Conservation (phyloP, 345 rosid genomes). For the Turnera subulata region DNA sequence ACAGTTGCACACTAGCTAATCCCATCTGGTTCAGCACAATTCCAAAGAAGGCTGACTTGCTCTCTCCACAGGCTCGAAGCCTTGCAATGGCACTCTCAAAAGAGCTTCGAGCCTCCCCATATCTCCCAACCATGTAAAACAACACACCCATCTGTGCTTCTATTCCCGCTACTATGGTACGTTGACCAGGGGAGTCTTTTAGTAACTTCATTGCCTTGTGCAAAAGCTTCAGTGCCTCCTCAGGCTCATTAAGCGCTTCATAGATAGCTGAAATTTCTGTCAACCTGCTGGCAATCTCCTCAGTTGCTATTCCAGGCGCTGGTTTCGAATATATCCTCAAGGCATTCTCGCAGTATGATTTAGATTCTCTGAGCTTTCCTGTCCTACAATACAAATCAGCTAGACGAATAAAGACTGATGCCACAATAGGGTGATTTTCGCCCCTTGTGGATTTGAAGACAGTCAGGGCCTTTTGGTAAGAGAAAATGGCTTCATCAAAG, state of each 20-base stretch:
- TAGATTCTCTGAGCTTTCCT: slow-evolving; percentile 90
- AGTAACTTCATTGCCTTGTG: slow-evolving; percentile 77
- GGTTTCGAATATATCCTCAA: slow-evolving; percentile 85
- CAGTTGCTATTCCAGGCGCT: slow-evolving; percentile 74
- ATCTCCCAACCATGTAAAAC: slow-evolving; percentile 81
- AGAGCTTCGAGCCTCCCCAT: slow-evolving; percentile 74
- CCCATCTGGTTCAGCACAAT: slow-evolving; percentile 97
- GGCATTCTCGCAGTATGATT: slow-evolving; percentile 87
- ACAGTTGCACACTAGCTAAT: slow-evolving; percentile 82
- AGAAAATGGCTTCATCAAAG: slow-evolving; percentile 90
- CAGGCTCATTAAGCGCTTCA: slow-evolving; percentile 90
- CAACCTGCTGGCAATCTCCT: slow-evolving; percentile 85
- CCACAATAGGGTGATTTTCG: slow-evolving; percentile 81
- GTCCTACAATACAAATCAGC: slow-evolving; percentile 91
- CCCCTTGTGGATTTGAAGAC: slow-evolving; percentile 88
- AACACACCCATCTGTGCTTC: slow-evolving; percentile 97
- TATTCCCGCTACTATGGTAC: slow-evolving; percentile 81
- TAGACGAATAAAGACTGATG: slow-evolving; percentile 79
- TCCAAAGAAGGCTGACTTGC: slow-evolving; percentile 85
- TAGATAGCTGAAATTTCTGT: slow-evolving; percentile 87
- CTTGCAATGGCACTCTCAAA: slow-evolving; percentile 76
- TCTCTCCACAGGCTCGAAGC: slow-evolving; percentile 76
- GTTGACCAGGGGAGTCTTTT: slow-evolving; percentile 90
- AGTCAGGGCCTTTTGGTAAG: slow-evolving; percentile 95
- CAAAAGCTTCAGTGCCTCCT: slow-evolving; percentile 88